Base-by-base conservation (phyloP, 768 basidiomycete species). In the Mycena epipterygia region DNA sequence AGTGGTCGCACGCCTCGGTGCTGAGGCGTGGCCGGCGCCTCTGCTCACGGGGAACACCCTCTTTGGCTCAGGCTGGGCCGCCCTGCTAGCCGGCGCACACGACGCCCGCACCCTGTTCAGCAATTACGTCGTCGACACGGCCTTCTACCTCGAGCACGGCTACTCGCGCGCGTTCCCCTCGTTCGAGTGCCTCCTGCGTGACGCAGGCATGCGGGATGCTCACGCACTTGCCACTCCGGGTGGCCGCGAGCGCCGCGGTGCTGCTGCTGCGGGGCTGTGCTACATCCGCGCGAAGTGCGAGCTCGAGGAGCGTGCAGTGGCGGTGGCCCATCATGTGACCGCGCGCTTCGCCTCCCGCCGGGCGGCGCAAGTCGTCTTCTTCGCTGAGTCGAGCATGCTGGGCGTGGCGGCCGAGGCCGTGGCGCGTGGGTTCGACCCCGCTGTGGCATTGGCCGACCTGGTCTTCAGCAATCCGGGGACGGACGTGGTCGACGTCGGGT, bases 401-500 rank as follows among this genome's bases (percentile, higher is more conserved):
- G 64, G 64, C 46, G 16, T 66, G n/a, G 46, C 37, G 25, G 64
- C 56, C 27, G 64, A 66, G 46, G 32, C 64, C 23, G 46, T 58
- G 25, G 32, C 56, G 33, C 64, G 64, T 17, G 64, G 64, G 33
- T 66, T 66, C 48, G 64, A 66, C 27, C 46, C 64, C 35, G 56
- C 56, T n/a, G 32, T 46, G 25, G 56, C 23, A 25, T 6, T 58
- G 25, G 35, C 44, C 46, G 56, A 66, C 56, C 25, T 66, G 27
- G 64, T 66, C 25, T 66, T 66, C 64, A 58, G 56, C 64, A 39
- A 23, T 21, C 55, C 55, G 13, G 64, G 55, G 19, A 66, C 64
- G 21, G 64, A 66, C 37, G 64, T 66, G 21, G 55, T 66, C 35
- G 64, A 66, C 35, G 64, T 66, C 52, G 55, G 64, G 14, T 59